Evolutionary conservation across 768 basidiomycete genomes (phyloP), one percentile per base, ranked within the genome.

Genomic region (Panaeolus cyanescens): DNA sequence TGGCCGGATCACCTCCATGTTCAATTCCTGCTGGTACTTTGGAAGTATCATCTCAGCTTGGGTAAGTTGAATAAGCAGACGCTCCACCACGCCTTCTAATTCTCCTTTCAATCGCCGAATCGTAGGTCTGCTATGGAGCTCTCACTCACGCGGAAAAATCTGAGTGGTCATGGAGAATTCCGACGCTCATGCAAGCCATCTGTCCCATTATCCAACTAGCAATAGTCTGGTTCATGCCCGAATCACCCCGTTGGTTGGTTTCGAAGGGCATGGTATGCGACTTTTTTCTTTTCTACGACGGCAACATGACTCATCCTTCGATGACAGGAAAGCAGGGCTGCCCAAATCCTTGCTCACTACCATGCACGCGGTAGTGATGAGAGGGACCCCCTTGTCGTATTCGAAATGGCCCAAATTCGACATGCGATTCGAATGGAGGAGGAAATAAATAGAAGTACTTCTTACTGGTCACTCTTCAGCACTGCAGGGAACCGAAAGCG

Each of bases 11-110:
- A 87, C 85, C 15, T 83, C 87, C 9, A 69, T 87, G 59, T 91
- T 87, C 72, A 92, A 92, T 73, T 80, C 87, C 0, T 82, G 80
- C 54, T 92, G 91, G 91, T 92, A 92, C 71, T 67, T 88, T 33
- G 91, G 91, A 9, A 87, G 87, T 62, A 86, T 90, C 60, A 71
- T 86, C 36, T 84, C 86, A 69, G 80, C 80, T 63, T 83, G 77
- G 74, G 75, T 76, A 67, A 50, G 70, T 66, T 36, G 20, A 54
- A 20, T 31, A 32, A 42, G 57, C 59, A 28, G 19, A 17, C 17
- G 22, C 7, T 32, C 40, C 9, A 42, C 32, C 33, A 36, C 22
- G 6, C 22, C 58, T 59, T 17, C 40, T 22, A 55, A 55, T 53
- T 55, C 54, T 20, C 45, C 30, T 31, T 30, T 20, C 42, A 53